phyloP scores from a whole-genome alignment of 2,329 filamentous ascomycete genomes.

The Cladophialophora bantiana region DNA sequence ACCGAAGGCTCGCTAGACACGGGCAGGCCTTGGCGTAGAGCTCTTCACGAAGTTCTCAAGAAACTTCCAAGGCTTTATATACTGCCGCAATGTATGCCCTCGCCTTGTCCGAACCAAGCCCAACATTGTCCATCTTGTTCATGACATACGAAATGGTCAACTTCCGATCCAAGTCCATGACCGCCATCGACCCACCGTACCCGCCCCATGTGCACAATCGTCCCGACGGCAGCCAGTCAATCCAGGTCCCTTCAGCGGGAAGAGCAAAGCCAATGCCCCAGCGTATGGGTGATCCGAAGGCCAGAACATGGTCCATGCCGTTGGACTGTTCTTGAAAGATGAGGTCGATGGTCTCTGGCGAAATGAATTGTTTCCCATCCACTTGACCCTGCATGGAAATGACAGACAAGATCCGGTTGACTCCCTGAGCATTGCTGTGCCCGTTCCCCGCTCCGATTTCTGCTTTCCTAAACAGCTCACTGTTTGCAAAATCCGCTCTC shows the following conservation, averaged over 20 bases:
- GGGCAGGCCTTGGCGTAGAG: background rate
- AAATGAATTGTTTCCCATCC: constrained; percentile 23
- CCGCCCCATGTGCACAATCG: constrained; percentile 39
- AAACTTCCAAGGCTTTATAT: constrained; percentile 40
- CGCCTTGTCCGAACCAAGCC: constrained; percentile 42
- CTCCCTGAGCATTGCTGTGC: constrained; percentile 52
- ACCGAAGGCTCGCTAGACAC: background rate
- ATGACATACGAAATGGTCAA: constrained; percentile 39
- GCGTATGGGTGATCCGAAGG: constrained; percentile 36
- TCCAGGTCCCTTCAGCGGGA: constrained; percentile 30
- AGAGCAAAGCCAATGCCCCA: constrained; percentile 29
- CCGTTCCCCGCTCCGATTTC: constrained; percentile 55
- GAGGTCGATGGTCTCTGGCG: constrained; percentile 44
- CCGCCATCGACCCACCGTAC: constrained; percentile 37
- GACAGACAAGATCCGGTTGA: constrained; percentile 43
- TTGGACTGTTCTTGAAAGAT: constrained; percentile 54
- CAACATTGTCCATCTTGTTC: constrained; percentile 35
- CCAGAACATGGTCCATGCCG: constrained; percentile 51
- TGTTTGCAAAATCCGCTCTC: constrained; percentile 24
- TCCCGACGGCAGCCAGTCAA: constrained; percentile 34
- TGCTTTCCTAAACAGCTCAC: constrained; percentile 17
- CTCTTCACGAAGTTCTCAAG: background rate
- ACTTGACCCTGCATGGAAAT: constrained; percentile 31
- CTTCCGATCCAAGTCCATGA: constrained; percentile 35
- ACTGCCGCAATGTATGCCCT: constrained; percentile 44